Percentiles rank a stretch among this genome's conserved stretches.
Conservation (phyloP, 2,329 filamentous ascomycete genomes). For the Alternaria longipes region DNA sequence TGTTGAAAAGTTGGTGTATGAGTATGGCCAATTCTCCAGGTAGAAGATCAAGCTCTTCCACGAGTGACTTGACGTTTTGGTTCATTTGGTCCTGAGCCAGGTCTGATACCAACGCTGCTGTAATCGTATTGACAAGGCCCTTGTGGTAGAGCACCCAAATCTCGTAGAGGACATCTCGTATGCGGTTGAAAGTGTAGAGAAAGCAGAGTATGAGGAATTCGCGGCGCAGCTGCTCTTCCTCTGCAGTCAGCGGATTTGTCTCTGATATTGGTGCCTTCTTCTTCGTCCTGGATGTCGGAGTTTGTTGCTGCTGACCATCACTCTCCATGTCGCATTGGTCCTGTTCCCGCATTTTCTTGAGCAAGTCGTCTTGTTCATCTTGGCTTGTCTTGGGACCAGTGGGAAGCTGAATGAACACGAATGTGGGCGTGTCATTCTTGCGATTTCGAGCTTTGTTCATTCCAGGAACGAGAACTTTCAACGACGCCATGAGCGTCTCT, state of each 20-base stretch:
- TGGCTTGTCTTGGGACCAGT: neutral
- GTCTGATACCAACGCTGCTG: slow-evolving; percentile 26
- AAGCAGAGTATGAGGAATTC: slow-evolving; percentile 29
- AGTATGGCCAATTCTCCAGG: slow-evolving; percentile 2
- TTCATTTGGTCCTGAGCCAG: slow-evolving; percentile 23
- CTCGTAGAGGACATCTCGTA: slow-evolving; percentile 20
- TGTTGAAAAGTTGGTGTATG: slow-evolving; percentile 11
- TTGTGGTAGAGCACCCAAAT: slow-evolving; percentile 22
- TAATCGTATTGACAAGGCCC: slow-evolving; percentile 14
- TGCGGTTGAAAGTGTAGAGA: slow-evolving; percentile 23
- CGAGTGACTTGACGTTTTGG: slow-evolving; percentile 17
- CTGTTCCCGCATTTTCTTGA: neutral
- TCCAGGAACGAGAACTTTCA: slow-evolving; percentile 9
- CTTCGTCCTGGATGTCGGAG: neutral
- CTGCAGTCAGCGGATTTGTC: slow-evolving; percentile 5
- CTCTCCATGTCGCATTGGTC: neutral
- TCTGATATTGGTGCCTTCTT: neutral
- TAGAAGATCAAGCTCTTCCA: slow-evolving; percentile 15
- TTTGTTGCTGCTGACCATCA: neutral
- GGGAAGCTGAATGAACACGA: neutral
- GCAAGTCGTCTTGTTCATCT: slow-evolving; percentile 1
- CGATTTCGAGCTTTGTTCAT: neutral
- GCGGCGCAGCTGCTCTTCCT: slow-evolving; percentile 21
- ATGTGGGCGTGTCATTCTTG: neutral
- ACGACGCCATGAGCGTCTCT: slow-evolving; percentile 7